phyloP scores from a whole-genome alignment of 768 basidiomycete species.

The Podaxis pistillaris region DNA sequence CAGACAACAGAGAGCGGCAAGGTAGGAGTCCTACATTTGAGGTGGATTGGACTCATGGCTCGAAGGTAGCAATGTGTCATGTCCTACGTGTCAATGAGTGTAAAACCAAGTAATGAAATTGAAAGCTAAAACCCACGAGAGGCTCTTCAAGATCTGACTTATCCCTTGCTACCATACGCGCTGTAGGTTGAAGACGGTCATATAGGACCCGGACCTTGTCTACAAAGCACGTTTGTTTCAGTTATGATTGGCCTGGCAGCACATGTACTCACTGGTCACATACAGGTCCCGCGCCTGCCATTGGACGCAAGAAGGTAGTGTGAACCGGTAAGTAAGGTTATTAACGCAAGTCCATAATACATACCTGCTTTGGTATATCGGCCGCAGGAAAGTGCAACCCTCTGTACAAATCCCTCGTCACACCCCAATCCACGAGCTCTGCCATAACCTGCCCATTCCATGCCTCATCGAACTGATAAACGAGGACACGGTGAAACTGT shows the following conservation, averaged over 20 bases:
- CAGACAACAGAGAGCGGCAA: not conserved
- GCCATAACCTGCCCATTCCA: slow-evolving; percentile 81
- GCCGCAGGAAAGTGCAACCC: slow-evolving; percentile 70
- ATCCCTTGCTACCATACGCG: slow-evolving; percentile 64
- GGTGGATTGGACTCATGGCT: slow-evolving; percentile 87
- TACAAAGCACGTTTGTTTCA: slow-evolving; percentile 19
- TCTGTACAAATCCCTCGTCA: slow-evolving; percentile 69
- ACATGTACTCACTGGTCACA: slow-evolving; percentile 49
- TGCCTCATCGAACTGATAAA: slow-evolving; percentile 81
- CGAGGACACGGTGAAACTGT: slow-evolving; percentile 77
- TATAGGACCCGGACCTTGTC: slow-evolving; percentile 80
- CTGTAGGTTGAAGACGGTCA: slow-evolving; percentile 69
- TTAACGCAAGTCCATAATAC: not conserved
- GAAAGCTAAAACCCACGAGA: slow-evolving; percentile 39
- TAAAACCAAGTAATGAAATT: not conserved
- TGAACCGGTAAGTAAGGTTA: not conserved
- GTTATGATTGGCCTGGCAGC: not conserved
- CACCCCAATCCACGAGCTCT: slow-evolving; percentile 76
- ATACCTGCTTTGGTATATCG: slow-evolving; percentile 68
- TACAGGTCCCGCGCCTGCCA: slow-evolving; percentile 64
- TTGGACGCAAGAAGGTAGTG: not conserved
- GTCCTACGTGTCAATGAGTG: slow-evolving; percentile 38
- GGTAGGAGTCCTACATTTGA: slow-evolving; percentile 54
- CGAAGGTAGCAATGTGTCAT: slow-evolving; percentile 84
- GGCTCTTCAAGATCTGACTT: slow-evolving; percentile 66